phyloP scores from a whole-genome alignment of 2,329 filamentous ascomycete species.

The Anthostomella pinea region DNA sequence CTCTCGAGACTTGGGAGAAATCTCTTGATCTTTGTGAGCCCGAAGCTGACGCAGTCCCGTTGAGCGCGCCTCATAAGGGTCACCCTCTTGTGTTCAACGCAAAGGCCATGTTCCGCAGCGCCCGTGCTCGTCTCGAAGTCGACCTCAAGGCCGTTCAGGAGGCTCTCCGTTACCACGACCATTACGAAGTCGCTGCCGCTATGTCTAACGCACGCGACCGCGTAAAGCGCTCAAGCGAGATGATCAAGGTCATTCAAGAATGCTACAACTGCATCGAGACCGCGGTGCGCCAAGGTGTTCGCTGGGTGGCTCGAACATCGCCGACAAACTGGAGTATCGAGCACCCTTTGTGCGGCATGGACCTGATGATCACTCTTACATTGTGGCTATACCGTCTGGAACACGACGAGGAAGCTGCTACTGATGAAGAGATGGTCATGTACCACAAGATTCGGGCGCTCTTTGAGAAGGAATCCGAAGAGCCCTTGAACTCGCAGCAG shows the following conservation, averaged over 20 bases:
- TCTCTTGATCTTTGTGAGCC: slow-evolving; percentile 91
- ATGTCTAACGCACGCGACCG: slow-evolving; percentile 94
- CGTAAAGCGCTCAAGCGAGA: slow-evolving; percentile 91
- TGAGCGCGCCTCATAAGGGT: slow-evolving; percentile 92
- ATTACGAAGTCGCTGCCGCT: slow-evolving; percentile 92
- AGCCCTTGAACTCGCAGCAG: slow-evolving; percentile 70
- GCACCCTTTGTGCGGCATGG: slow-evolving; percentile 92
- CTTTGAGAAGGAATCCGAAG: slow-evolving; percentile 86
- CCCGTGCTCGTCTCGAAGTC: slow-evolving; percentile 85
- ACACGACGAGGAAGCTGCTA: slow-evolving; percentile 92
- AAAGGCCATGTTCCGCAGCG: slow-evolving; percentile 94
- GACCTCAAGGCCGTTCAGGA: slow-evolving; percentile 96
- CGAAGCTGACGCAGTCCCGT: slow-evolving; percentile 80
- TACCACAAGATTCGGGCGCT: slow-evolving; percentile 89
- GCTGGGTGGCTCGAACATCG: slow-evolving; percentile 96
- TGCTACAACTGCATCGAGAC: slow-evolving; percentile 98
- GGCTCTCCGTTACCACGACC: slow-evolving; percentile 92
- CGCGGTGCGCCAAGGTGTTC: slow-evolving; percentile 87
- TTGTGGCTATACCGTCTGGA: slow-evolving; percentile 98
- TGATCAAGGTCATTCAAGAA: slow-evolving; percentile 97
- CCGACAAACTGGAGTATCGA: slow-evolving; percentile 99
- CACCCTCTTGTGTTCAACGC: slow-evolving; percentile 98
- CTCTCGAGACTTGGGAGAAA: slow-evolving; percentile 98
- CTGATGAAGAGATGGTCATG: slow-evolving; percentile 80
- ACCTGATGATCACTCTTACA: slow-evolving; percentile 96